phyloP scores from a whole-genome alignment of 2,329 filamentous ascomycete species.

The Exophiala calicioides region DNA sequence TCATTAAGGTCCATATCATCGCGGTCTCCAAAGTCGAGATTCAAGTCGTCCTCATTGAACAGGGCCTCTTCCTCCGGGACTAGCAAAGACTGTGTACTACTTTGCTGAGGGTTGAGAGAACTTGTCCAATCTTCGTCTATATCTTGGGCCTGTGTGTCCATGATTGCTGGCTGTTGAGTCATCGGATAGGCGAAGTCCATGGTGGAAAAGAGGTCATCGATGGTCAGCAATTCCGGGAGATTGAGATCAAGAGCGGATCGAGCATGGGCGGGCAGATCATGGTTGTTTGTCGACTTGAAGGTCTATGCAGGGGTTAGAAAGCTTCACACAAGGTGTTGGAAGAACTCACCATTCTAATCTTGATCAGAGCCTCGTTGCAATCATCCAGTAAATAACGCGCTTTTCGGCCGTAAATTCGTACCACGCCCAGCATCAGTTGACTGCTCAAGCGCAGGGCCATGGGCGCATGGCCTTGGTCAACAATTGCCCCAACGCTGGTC shows the following conservation, averaged over 20 bases:
- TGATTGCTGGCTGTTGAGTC: constrained; percentile 62
- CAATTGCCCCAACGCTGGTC: constrained; percentile 92
- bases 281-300: constrained; percentile 90
- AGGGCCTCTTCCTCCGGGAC: constrained; percentile 48
- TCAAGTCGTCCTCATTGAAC: constrained; percentile 65
- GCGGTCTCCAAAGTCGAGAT: constrained; percentile 72
- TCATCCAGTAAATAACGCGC: constrained; percentile 94
- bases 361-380: constrained; percentile 94
- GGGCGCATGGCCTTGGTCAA: constrained; percentile 86
- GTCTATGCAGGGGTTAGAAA: constrained; percentile 61
- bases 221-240: constrained; percentile 88
- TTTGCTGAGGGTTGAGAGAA: constrained; percentile 72
- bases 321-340: background rate
- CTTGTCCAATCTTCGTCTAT: constrained; percentile 61
- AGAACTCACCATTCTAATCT: constrained; percentile 87
- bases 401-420: constrained; percentile 96
- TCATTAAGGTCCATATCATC: constrained; percentile 66
- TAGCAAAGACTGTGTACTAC: constrained; percentile 60
- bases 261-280: constrained; percentile 84
- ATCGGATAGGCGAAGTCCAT: constrained; percentile 79
- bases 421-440: constrained; percentile 90
- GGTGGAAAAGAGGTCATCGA: constrained; percentile 86
- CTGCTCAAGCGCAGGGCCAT: constrained; percentile 93
- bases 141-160: constrained; percentile 22
- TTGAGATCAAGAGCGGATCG: constrained; percentile 83